Base-by-base conservation (phyloP, 2,329 filamentous ascomycete species). In the Chrysoporthe austroafricana region DNA sequence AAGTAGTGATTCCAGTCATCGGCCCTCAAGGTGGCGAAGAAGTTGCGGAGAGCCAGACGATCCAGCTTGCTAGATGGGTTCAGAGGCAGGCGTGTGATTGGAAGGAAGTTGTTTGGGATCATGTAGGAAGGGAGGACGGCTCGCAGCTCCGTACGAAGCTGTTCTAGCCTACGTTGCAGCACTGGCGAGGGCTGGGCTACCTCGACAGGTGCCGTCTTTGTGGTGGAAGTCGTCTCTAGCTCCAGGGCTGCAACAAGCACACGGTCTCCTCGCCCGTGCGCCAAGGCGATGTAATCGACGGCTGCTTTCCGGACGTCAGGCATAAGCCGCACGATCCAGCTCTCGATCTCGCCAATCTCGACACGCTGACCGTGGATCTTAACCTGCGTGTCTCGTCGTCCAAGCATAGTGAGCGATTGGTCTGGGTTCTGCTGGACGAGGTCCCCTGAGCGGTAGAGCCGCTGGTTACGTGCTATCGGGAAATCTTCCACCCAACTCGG, bases 321-420 rank as follows among this genome's bases (percentile, higher is more conserved):
- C 44, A 48, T 48, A 7, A 48, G 18, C 44, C 44, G 18, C 44
- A 48, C 44, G 18, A 48, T 48, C 44, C 44, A 48, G 18, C 44
- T 21, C 71, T 85, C 84, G n/a, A 86, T 83, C 71, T 86, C 84
- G 1, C 82, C 81, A 26, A 89, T 80, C 76, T 89, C 91, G 63
- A 90, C 84, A 65, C 89, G 80, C 71, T 87, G 89, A 36, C 91
- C 91, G 21, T 87, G 84, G 11, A 92, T 78, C 77, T 92, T 92
- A 63, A 92, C 85, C 74, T 92, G 90, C 0, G 44, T 48, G 44
- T 48, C 44, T 18, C 44, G 44, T 8, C 44, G 44, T 5, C 44
- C 44, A 6, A 48, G 44, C 44, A 48, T 48, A 3, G 44, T 48
- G 44, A 48, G 44, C 8, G 44, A 48, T 9, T 48, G 4, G 85